phyloP scores from a whole-genome alignment of 1,139 yeast genomes.

The Saccharomyces hybrid region DNA sequence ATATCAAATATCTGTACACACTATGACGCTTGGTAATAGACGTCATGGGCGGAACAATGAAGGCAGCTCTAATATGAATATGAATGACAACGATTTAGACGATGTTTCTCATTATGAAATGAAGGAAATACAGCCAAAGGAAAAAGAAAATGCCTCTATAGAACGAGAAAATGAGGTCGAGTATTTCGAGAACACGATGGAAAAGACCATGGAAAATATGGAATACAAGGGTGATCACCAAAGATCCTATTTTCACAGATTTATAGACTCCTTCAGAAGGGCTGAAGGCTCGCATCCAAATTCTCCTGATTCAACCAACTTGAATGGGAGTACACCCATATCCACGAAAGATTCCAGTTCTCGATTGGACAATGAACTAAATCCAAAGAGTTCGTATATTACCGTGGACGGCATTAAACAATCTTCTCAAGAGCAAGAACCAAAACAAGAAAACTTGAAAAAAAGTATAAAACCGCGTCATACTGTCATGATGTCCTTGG shows the following conservation, averaged over 20 bases:
- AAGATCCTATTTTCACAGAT: conserved; percentile 12
- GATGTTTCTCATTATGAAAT: conserved; percentile 10
- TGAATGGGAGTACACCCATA: conserved; percentile 18
- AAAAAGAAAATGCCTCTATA: conserved; percentile 5
- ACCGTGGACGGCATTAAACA: too few relatives aligned
- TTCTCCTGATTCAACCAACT: conserved; percentile 4
- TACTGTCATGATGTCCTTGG: too few relatives aligned
- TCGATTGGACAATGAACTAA: too few relatives aligned
- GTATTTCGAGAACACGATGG: conserved; percentile 14
- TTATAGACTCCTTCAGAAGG: conserved; percentile 27
- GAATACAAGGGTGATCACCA: not conserved
- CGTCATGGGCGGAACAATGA: not conserved
- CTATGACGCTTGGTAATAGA: not conserved
- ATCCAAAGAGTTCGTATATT: too few relatives aligned
- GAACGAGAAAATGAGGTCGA: conserved; percentile 19
- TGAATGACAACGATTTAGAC: not conserved
- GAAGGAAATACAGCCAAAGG: conserved; percentile 12
- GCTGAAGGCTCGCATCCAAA: conserved; percentile 12
- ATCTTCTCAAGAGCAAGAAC: too few relatives aligned
- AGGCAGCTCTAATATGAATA: not conserved
- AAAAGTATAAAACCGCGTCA: too few relatives aligned
- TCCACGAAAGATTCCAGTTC: too few relatives aligned
- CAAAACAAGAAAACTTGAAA: too few relatives aligned
- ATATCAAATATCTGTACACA: not conserved
- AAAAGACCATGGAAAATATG: conserved; percentile 5